Percentiles rank a stretch among this genome's conserved stretches.
phyloP scores from a whole-genome alignment of 176 grass and related monocot genomes.

The Cocos nucifera region DNA sequence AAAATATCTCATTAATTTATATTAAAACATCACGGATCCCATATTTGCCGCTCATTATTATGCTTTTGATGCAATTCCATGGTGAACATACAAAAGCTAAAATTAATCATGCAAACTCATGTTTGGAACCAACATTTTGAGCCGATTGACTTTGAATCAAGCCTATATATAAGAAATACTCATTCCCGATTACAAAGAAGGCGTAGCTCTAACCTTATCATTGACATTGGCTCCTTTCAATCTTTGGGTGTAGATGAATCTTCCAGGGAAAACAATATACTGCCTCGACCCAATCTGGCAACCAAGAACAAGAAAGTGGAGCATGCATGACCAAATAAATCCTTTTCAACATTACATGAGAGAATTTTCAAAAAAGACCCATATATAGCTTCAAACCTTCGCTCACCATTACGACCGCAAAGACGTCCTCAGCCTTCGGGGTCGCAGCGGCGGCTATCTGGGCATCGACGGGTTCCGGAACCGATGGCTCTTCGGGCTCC shows the following conservation, averaged over 20 bases:
- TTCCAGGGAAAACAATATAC: constrained; percentile 26
- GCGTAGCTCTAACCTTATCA: constrained; percentile 27
- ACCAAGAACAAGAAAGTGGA: neutral
- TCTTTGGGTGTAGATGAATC: constrained; percentile 58
- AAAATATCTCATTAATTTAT: too few species aligned
- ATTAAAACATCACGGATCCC: too few species aligned
- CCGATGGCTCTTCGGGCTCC: constrained; percentile 10
- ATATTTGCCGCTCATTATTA: too few species aligned
- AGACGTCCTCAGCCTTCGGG: constrained; percentile 73
- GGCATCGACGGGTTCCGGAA: constrained; percentile 58
- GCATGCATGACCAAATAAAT: neutral
- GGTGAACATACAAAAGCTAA: too few species aligned
- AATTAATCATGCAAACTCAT: too few species aligned
- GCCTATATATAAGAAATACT: too few species aligned
- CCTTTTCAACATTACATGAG: too few species aligned
- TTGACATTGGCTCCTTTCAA: constrained; percentile 72
- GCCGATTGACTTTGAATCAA: too few species aligned
- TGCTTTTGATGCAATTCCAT: too few species aligned
- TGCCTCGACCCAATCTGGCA: constrained; percentile 24
- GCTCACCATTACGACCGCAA: constrained; percentile 82
- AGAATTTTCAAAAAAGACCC: neutral
- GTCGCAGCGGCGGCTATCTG: constrained; percentile 40
- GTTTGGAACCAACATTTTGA: too few species aligned
- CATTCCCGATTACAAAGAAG: too few species aligned
- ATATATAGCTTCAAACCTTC: neutral